Evolutionary conservation across 2,329 filamentous ascomycete genomes (phyloP), one percentile per base, ranked within the genome.

Genomic region (Stemphylium beticola): DNA sequence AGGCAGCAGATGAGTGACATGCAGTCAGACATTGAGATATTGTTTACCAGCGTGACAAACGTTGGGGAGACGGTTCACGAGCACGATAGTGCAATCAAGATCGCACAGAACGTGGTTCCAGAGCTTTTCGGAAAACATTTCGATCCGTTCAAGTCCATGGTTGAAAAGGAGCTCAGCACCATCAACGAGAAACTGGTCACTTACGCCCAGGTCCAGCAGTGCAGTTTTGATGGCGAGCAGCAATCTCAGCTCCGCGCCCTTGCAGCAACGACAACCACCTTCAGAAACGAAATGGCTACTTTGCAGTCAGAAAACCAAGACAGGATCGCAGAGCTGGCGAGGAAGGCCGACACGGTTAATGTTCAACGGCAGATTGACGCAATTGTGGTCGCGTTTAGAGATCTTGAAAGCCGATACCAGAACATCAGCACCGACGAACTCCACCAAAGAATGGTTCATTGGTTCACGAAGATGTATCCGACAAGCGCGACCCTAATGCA

Each of bases 371-470:
- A 49, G 7, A 36, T 54, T 3, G 57, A 61, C 22, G 17, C 10
- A 2, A 38, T 65, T 2, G 49, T n/a, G 15, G 18, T 40, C 24
- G 47, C 57, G 10, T 15, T 66, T 0, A 56, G 49, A 8, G 53
- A 34, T 9, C 44, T 72, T 2, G 55, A 67, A 20, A 29, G 49
- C 15, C 65, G 66, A 24, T 71, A 65, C 22, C 55, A 69, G n/a
- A 72, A 71, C 14, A 69, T 72, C 26, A 58, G 46, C 8, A 68
- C 68, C 0, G 62, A 62, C 14, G 51, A 64, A 7, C 18, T 70
- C 9, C 38, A 65, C 37, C 61, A 64, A 15, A 53, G 54, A 39
- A 72, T 72, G 59, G 60, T 62, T 0, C 43, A 57, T n/a, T 64
- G 60, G 62, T 61, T 72, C 26, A n/a, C 60, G 14, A 46, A 61